Base-by-base conservation (phyloP, 129 eudicot species). In the carrot (Daucus carota) region DNA sequence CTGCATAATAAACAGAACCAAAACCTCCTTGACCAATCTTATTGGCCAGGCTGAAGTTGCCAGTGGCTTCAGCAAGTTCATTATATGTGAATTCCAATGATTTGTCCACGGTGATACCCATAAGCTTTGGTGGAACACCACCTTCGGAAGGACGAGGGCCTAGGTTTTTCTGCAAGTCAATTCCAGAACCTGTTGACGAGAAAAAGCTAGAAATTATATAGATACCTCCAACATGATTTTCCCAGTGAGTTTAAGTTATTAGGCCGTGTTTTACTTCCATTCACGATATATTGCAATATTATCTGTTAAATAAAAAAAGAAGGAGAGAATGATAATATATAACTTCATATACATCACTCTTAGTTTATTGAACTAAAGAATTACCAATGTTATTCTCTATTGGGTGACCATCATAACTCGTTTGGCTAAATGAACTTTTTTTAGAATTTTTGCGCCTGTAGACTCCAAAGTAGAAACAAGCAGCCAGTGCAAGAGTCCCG, bases 11-110 rank as follows among this genome's bases (percentile, higher is more conserved):
- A 63, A 92, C 97, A n/a, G 78, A 76, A 73, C 96, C 97, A 89
- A 92, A 92, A 72, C 92, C 96, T 46, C 97, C 97, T 86, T 92
- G 95, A 65, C 96, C 97, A 47, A 89, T 92, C 76, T 89, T 89
- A 67, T 89, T 78, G 59, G 85, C 72, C 20, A 85, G 32, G 83
- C 85, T 83, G 80, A 95, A 95, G 68, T 91, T 82, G 72, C 81
- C 72, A 0, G 97, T 91, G 44, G 99, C 97, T 67, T 68, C 42
- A 15, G 96, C 88, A 24, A 95, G 90, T 86, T 95, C 97, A 77
- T 89, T 92, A 48, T 85, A 89, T 0, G 92, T 76, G 84, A 89
- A 91, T 84, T 91, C 99, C 46, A 91, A 92, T 44, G 93, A 89
- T 79, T 84, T 89, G 72, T 86, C 93, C 42, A 87, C 90, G 0